phyloP scores from a whole-genome alignment of 2,329 filamentous ascomycete genomes.

The Cladosporium colombiae region DNA sequence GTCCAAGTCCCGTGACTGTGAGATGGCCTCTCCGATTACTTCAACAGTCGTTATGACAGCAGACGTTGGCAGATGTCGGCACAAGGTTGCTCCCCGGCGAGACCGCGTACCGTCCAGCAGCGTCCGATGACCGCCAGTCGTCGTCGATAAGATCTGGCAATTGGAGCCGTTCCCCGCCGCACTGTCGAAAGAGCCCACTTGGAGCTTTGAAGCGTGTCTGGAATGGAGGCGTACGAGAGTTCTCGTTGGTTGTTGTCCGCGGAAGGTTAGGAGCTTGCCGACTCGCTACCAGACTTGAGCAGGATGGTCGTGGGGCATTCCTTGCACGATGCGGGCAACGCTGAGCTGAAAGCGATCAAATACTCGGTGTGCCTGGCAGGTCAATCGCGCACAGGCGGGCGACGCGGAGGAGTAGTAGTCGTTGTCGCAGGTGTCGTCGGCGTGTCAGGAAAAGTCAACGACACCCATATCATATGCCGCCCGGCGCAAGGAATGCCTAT shows the following conservation, averaged over 20 bases:
- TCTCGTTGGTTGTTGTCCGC: slow-evolving; percentile 10
- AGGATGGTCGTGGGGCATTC: slow-evolving; percentile 15
- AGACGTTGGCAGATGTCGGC: slow-evolving; percentile 16
- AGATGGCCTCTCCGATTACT: neutral
- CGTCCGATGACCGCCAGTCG: neutral
- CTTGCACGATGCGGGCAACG: slow-evolving; percentile 16
- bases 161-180: slow-evolving; percentile 14
- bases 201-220: slow-evolving; percentile 16
- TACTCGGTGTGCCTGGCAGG: slow-evolving; percentile 2
- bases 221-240: slow-evolving; percentile 13
- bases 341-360: neutral
- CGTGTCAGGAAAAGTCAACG: neutral
- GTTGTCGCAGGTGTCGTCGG: neutral
- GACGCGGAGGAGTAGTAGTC: neutral
- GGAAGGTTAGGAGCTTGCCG: slow-evolving; percentile 20
- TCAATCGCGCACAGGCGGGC: neutral
- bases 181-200: slow-evolving; percentile 5
- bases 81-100: slow-evolving; percentile 13
- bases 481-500: slow-evolving; percentile 13
- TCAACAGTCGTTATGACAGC: slow-evolving; percentile 7
- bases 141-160: slow-evolving; percentile 13
- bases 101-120: slow-evolving; percentile 17
- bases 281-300: slow-evolving; percentile 21
- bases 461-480: neutral
- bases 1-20: slow-evolving; percentile 12